These are phyloP conservation scores for Kwoniella bestiolae DNA, from an alignment of 768 basidiomycete genomes.

Conservation along the genomic window DNA sequence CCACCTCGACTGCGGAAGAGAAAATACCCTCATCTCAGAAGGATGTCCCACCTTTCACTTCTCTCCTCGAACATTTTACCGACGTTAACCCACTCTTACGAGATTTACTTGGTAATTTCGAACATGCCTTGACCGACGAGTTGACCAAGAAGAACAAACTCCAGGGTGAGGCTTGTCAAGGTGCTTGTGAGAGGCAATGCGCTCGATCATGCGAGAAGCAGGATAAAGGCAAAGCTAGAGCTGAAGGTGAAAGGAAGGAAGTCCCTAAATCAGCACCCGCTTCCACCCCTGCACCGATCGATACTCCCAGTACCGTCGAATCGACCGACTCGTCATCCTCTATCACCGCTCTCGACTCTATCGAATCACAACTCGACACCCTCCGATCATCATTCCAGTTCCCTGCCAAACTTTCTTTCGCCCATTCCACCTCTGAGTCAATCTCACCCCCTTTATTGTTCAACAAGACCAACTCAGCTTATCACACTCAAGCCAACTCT, in stretches of 20 bases:
- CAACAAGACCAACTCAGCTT: slow-evolving; percentile 65
- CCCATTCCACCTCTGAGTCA: slow-evolving; percentile 19
- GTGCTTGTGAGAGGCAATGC: background rate
- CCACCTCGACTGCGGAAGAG: background rate
- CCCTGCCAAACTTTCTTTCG: slow-evolving; percentile 42
- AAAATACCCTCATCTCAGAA: slow-evolving; percentile 2
- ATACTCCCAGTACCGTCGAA: background rate
- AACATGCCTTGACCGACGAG: slow-evolving; percentile 39
- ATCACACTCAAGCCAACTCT: slow-evolving; percentile 69
- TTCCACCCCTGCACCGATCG: slow-evolving; percentile 19
- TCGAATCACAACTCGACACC: slow-evolving; percentile 35
- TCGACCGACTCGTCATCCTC: slow-evolving; percentile 15
- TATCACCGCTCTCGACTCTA: slow-evolving; percentile 31
- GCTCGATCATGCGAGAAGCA: slow-evolving; percentile 15
- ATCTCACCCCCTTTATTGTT: slow-evolving; percentile 62
- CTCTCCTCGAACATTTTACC: slow-evolving; percentile 33
- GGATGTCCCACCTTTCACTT: slow-evolving; percentile 37
- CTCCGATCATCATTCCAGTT: slow-evolving; percentile 39
- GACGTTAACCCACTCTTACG: slow-evolving; percentile 48
- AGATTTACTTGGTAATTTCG: slow-evolving; percentile 48
- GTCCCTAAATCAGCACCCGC: slow-evolving; percentile 22
- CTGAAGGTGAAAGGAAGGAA: slow-evolving; percentile 39
- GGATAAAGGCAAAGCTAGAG: slow-evolving; percentile 48
- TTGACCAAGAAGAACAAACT: slow-evolving; percentile 13
- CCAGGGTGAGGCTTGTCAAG: background rate